phyloP scores from a whole-genome alignment of 352 stramenopile species.

The Phytophthora cajani region DNA sequence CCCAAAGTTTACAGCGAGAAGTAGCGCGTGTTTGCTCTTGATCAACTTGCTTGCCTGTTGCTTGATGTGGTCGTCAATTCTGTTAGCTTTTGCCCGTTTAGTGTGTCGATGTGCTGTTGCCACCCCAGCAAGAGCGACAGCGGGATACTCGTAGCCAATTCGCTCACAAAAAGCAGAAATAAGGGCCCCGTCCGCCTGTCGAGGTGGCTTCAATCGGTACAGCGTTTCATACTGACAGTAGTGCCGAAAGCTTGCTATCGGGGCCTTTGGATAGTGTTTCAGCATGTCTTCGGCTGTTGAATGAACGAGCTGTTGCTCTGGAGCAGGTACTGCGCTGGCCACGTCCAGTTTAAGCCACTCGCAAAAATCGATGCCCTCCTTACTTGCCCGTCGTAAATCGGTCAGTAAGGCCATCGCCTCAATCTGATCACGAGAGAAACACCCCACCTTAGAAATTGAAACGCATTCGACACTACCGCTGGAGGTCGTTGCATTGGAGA shows the following conservation, averaged over 20 bases:
- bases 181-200: neutral
- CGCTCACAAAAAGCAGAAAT: constrained; percentile 5
- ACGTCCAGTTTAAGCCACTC: neutral
- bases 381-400: neutral
- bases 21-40: neutral
- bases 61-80: constrained; percentile 4
- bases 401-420: neutral
- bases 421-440: neutral
- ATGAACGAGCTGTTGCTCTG: neutral
- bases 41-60: neutral
- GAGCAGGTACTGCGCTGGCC: neutral
- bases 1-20: constrained; percentile 6
- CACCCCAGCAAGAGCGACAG: neutral
- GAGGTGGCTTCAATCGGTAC: constrained; percentile 1
- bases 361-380: neutral
- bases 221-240: constrained; percentile 1
- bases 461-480: neutral
- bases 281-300: neutral
- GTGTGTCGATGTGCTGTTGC: neutral
- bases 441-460: neutral
- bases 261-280: neutral
- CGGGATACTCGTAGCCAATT: neutral
- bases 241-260: neutral
- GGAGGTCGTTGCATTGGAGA: neutral
- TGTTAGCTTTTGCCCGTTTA: neutral